Evolutionary conservation across 345 rosid genomes (phyloP), one percentile per base, ranked within the genome.

Genomic region (Populus nigra): DNA sequence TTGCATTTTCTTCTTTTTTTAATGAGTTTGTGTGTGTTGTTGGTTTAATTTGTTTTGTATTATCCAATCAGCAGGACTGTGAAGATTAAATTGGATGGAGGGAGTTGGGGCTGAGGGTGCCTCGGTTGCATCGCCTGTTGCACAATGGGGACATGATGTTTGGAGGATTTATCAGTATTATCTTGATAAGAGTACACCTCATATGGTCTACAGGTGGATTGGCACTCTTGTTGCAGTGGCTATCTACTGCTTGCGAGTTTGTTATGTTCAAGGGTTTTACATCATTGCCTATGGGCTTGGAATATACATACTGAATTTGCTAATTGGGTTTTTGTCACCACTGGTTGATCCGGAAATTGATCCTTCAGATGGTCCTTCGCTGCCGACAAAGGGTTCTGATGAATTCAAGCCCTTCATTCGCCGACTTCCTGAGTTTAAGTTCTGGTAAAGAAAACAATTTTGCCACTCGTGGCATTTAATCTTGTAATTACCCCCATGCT

Each of bases 381-480:
- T 95, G 77, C 99, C 99, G 1, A 95, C 99, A 17, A 92, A 91
- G 84, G 96, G 94, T 73, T 95, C 99, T 61, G 98, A 95, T 80
- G 99, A 95, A 85, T 95, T 95, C 88, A 93, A 91, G 88, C 98
- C 98, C 2, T 95, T 93, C 80, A 92, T 95, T 81, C 96, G 98
- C 67, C 88, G 99, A 8, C 96, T 95, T 55, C 99, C 98, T 0
- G 98, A 95, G 91, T 95, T 95, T 80, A 95, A 95, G 84, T 93
- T 93, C 91, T 95, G 99, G 99, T 95, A 90, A 86, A 35, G 50
- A 38, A 27, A 35, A 25, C 29, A n/a, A 50, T 59, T 59, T n/a
- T 59, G 25, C 16, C 65, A n/a, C 7, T 23, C 5, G 16, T 59
- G 63, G 65, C 65, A n/a, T 10, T 59, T 23, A 59, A 27, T 59